phyloP scores from a whole-genome alignment of 139 green algal genomes.

The Pleodorina starrii region DNA sequence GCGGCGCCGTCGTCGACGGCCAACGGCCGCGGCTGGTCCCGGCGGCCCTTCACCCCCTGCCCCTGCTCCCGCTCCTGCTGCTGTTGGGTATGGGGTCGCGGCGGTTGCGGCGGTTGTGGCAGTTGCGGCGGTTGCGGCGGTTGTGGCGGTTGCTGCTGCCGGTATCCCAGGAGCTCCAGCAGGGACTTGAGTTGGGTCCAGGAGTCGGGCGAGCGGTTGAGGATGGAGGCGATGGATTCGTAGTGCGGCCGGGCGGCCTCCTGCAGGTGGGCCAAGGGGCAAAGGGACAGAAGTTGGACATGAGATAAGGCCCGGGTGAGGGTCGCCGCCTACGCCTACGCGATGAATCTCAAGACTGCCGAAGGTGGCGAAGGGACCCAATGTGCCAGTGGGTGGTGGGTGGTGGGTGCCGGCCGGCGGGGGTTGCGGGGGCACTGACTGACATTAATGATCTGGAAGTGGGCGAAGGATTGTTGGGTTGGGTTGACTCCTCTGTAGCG shows the following conservation, averaged over 20 bases:
- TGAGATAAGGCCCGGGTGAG: neutral
- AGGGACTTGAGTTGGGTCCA: neutral
- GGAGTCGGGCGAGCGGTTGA: neutral
- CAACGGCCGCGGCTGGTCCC: neutral
- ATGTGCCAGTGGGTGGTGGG: too few species aligned
- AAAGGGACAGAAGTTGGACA: neutral
- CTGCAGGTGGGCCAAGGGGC: neutral
- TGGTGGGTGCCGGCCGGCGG: too few species aligned
- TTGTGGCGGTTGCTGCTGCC: neutral
- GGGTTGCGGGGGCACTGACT: too few species aligned
- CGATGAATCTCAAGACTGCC: too few species aligned
- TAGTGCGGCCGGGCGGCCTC: slow-evolving; percentile 26
- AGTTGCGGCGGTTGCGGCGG: neutral
- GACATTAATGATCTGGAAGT: too few species aligned
- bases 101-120: neutral
- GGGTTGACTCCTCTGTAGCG: too few species aligned
- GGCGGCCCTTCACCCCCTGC: neutral
- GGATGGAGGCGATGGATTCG: neutral
- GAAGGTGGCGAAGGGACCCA: too few species aligned
- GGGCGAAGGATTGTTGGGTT: too few species aligned
- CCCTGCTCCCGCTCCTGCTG: neutral
- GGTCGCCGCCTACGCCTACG: too few species aligned
- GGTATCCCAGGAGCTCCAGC: neutral
- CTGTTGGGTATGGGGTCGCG: too few species aligned
- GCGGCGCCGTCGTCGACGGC: too few species aligned